A percentile compares a stretch with the other conserved stretches of the same genome.
Evolutionary conservation across 495 filamentous ascomycete genomes (phyloP).

Genomic region (Pseudoneurospora amorphoporcata): DNA sequence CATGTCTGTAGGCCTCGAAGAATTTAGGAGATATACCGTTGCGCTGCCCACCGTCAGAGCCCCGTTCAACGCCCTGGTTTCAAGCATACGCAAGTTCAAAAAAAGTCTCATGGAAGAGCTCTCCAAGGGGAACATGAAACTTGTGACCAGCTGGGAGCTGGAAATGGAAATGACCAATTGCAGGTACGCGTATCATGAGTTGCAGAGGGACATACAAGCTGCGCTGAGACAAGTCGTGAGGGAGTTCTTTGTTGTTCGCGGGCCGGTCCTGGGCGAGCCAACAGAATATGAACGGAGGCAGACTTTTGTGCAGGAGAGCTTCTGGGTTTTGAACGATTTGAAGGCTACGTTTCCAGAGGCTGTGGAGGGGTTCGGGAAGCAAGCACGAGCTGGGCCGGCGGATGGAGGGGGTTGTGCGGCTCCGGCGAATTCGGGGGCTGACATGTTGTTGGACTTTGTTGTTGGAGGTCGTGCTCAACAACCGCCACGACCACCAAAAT

Average conservation of each 20-base stretch:
- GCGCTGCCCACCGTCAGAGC: not conserved
- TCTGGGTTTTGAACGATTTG: not conserved
- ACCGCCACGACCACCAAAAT: too few species aligned
- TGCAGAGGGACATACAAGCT: not conserved
- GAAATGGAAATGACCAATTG: not conserved
- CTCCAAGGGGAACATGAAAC: not conserved
- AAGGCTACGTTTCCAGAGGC: not conserved
- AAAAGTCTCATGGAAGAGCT: not conserved
- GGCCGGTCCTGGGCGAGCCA: not conserved
- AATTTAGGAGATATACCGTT: not conserved
- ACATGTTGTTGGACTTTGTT: too few species aligned
- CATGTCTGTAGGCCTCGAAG: not conserved
- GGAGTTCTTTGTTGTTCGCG: not conserved
- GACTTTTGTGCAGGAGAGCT: not conserved
- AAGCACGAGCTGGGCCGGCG: not conserved
- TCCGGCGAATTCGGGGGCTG: not conserved
- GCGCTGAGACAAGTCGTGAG: not conserved
- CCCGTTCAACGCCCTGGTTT: not conserved
- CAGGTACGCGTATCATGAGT: not conserved
- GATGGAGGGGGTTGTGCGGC: not conserved
- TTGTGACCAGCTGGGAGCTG: not conserved
- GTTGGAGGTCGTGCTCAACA: too few species aligned
- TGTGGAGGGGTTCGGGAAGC: not conserved
- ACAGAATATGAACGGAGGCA: not conserved
- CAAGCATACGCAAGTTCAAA: not conserved